A percentile compares a stretch with the other conserved stretches of the same genome.
These are phyloP conservation scores for Cucurbita maxima DNA, from an alignment of 306 rosid genomes.

Conservation along the genomic window DNA sequence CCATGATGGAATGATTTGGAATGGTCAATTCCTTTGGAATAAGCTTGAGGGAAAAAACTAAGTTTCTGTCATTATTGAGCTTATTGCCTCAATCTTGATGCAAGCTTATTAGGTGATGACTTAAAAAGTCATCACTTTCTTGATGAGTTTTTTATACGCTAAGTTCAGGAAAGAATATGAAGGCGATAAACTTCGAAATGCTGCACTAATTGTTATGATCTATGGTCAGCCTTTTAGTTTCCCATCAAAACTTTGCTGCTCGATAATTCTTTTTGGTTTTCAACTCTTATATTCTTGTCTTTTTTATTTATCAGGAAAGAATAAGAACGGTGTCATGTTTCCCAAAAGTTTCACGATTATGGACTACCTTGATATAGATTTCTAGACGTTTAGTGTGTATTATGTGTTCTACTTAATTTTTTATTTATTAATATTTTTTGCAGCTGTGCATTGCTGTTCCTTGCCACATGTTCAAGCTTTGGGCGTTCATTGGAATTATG, in stretches of 20 bases:
- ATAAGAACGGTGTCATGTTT: neutral
- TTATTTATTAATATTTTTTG: slow-evolving; percentile 14
- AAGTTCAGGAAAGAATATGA: neutral
- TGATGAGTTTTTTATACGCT: neutral
- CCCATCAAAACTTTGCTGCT: neutral
- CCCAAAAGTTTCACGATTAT: neutral
- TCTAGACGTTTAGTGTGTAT: neutral
- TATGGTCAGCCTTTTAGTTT: neutral
- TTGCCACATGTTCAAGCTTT: slow-evolving; percentile 78
- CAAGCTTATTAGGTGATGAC: neutral
- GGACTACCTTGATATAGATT: neutral
- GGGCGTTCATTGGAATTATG: slow-evolving; percentile 94
- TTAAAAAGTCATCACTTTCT: too few species aligned
- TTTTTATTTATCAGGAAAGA: too few species aligned
- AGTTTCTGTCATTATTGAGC: neutral
- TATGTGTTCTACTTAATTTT: neutral
- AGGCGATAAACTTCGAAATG: neutral
- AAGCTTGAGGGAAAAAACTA: too few species aligned
- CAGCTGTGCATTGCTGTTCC: slow-evolving; percentile 97
- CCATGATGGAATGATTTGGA: neutral
- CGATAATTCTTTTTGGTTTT: too few species aligned
- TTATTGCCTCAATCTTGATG: neutral
- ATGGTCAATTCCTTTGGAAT: neutral
- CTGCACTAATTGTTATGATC: neutral
- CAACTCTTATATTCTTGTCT: too few species aligned